Evolutionary conservation across 2,329 filamentous ascomycete species (phyloP), one percentile per base, ranked within the genome.

Genomic region (Penicillium sp.): DNA sequence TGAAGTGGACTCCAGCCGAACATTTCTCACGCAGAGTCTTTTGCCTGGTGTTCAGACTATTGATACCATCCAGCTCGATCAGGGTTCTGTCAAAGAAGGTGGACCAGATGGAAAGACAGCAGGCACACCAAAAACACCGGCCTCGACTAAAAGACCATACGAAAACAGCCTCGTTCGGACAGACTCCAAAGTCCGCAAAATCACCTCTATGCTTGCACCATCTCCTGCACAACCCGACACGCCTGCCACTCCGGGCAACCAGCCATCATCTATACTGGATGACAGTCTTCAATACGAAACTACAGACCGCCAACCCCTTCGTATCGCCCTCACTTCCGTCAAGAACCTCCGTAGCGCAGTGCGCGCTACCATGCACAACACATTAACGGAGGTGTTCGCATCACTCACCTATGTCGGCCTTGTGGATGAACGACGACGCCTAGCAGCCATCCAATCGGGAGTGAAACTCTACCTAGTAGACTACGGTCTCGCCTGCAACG

Each of bases 391-490:
- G 53, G 84, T 94, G 13, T 89, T 97, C 63, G 85, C 89, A 12
- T 86, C 85, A 18, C 91, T 95, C 68, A 96, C 90, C 1, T 99
- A 96, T 70, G 89, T 99, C 44, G 94, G 94, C 2, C 80, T 99
- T 24, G 90, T 97, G 1, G 94, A 99, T 66, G 88, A 93, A 65
- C 83, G 81, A 38, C 86, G 90, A 45, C 88, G 94, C 10, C 83
- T 99, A 12, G 92, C 86, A n/a, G 91, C 94, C 15, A 88, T 99
- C 34, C 94, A 99, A 73, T 86, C 89, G 33, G 94, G 93, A 13
- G 88, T 97, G 8, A 95, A 92, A 68, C 81, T 99, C 7, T 96
- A 89, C 70, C 82, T 99, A 21, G 81, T 99, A 47, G 94, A 99
- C 72, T 99, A 99, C 66, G 94, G 91, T 10, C 85, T 93, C 68